Evolutionary conservation across 2,329 filamentous ascomycete species (phyloP).

Genomic region (Calonectria pauciramosa): DNA sequence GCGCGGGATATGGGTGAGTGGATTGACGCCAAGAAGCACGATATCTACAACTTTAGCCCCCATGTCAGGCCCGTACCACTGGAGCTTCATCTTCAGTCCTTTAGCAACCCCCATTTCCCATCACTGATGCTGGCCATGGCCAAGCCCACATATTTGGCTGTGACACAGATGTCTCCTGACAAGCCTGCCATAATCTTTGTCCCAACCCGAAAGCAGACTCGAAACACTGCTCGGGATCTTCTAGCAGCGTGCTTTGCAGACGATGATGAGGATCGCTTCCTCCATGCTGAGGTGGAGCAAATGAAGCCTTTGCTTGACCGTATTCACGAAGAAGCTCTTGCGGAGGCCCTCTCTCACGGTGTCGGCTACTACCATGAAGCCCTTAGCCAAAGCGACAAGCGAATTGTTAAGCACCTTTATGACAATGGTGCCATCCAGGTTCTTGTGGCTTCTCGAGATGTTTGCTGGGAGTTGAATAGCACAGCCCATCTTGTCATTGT

Average conservation of each 20-base stretch:
- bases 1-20: conserved; percentile 96
- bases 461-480: conserved; percentile 94
- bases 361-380: conserved; percentile 99
- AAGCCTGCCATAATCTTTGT: conserved; percentile 95
- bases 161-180: conserved; percentile 88
- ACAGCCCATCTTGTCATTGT: conserved; percentile 92
- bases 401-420: conserved; percentile 94
- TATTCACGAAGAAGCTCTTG: conserved; percentile 87
- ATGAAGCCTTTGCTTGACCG: conserved; percentile 85
- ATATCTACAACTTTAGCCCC: conserved; percentile 98
- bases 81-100: conserved; percentile 95
- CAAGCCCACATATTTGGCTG: conserved; percentile 90
- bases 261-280: conserved; percentile 93
- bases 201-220: conserved; percentile 92
- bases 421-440: conserved; percentile 91
- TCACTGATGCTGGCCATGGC: conserved; percentile 99
- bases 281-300: conserved; percentile 87
- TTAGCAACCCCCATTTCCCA: conserved; percentile 95
- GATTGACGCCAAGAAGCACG: conserved; percentile 98
- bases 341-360: conserved; percentile 91
- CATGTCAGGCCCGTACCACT: conserved; percentile 89
- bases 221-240: conserved; percentile 87
- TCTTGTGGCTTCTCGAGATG: conserved; percentile 81
- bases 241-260: conserved; percentile 89
- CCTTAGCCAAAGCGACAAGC: conserved; percentile 87